Evolutionary conservation across 805 yeast genomes (phyloP), one percentile per base, ranked within the genome.

Genomic region (Candida insectorum): DNA sequence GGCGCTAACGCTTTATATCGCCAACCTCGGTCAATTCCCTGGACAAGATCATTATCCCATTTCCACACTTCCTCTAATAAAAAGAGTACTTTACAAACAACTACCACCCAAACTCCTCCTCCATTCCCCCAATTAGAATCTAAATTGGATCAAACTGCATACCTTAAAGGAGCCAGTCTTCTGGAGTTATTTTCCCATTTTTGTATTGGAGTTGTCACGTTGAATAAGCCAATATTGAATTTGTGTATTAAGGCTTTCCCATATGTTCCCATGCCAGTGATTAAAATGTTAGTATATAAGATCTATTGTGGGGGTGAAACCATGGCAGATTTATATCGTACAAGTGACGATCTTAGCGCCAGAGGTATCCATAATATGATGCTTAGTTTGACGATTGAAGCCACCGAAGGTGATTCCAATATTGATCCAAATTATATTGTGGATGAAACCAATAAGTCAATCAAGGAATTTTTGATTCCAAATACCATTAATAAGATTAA

Each of bases 311-410:
- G 97, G 24, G 97, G 97, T 37, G 91, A 85, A 48, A 77, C 74
- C 39, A 71, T 81, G 35, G 58, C 60, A 8, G 84, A 88, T 44
- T 93, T 89, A 10, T 66, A 76, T 34, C 56, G 66, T 35, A 83
- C 95, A 4, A 95, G 95, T 33, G 62, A 69, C 35, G 66, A 77
- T 38, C 69, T 89, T 45, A 68, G 77, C 34, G 57, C 71, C 32
- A 71, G 95, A 40, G 95, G 95, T 7, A 84, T 88, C 51, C 77
- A 85, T 46, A 91, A 89, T 66, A 86, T 89, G 95, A 87, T 89
- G 95, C 66, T 89, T n/a, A 82, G 94, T 1, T 76, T 87, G 56
- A 86, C 96, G 11, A 88, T 89, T 33, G 97, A 89, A 61, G 95
- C 93, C 36, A 81, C 96, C 34, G 85, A 85, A 44, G 96, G 95